Conservation (phyloP, 495 filamentous ascomycete species). For the Trichoderma gamsii region DNA sequence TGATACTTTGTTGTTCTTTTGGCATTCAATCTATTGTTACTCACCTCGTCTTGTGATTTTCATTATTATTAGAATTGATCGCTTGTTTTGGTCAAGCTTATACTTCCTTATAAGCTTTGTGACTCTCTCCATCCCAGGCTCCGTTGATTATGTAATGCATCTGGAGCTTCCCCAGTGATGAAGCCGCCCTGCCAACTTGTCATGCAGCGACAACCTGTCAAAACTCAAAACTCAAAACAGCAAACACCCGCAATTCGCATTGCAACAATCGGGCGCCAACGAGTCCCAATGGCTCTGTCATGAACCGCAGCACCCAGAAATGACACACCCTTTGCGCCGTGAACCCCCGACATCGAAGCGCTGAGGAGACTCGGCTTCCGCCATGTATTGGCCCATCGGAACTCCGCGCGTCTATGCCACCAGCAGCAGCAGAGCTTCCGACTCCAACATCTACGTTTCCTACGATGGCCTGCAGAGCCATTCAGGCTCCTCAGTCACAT, state of each 20-base stretch:
- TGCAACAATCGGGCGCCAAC: conserved; percentile 12
- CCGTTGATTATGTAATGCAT: neutral
- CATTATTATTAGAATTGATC: neutral
- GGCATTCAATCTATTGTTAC: too few relatives aligned
- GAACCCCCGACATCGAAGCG: conserved; percentile 6
- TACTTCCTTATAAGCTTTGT: neutral
- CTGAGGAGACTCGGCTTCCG: conserved; percentile 12
- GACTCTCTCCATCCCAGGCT: too few relatives aligned
- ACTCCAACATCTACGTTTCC: conserved; percentile 32
- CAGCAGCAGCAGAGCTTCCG: conserved; percentile 49
- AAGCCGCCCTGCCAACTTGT: conserved; percentile 13
- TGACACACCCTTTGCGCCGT: conserved; percentile 4
- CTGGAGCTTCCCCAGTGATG: neutral
- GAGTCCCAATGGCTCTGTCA: conserved; percentile 7
- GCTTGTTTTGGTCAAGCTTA: neutral
- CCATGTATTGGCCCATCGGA: conserved; percentile 97
- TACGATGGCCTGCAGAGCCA: conserved; percentile 35
- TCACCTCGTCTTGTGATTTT: too few relatives aligned
- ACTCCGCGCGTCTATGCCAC: conserved; percentile 84
- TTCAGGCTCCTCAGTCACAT: conserved; percentile 30
- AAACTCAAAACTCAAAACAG: neutral
- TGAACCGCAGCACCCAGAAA: conserved; percentile 11
- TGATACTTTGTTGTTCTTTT: too few relatives aligned
- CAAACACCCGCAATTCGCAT: neutral
- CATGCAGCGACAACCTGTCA: neutral